Conservation (phyloP, 208 protist species). For the Lotmaria passim region DNA sequence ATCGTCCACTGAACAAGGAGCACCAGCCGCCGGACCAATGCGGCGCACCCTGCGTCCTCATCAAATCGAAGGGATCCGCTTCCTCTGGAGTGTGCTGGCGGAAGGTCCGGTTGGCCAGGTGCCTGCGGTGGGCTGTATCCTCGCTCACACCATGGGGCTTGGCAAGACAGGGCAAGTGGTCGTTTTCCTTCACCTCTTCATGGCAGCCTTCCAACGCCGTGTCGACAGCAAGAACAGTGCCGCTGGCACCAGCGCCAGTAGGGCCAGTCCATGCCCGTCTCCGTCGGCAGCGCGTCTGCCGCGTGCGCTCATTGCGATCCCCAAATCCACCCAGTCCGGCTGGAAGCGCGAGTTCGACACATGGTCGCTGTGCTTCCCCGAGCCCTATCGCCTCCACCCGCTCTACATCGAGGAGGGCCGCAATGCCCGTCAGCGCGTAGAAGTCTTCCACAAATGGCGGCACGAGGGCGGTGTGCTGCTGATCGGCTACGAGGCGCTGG, state of each 20-base stretch:
- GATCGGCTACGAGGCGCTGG: conserved; percentile 79
- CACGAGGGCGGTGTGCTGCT: conserved; percentile 70
- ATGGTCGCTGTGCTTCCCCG: conserved; percentile 70
- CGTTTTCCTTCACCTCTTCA: conserved; percentile 80
- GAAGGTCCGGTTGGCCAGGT: conserved; percentile 78
- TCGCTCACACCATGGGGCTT: conserved; percentile 91
- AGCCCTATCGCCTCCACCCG: conserved; percentile 42
- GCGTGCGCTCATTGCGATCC: conserved; percentile 68
- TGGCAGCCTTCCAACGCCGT: conserved; percentile 32
- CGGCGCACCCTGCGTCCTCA: conserved; percentile 55
- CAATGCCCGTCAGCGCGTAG: conserved; percentile 26
- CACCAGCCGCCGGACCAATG: background rate
- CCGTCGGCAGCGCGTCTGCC: conserved; percentile 9
- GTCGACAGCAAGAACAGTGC: background rate
- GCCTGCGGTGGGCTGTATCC: conserved; percentile 79
- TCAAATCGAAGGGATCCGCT: conserved; percentile 86
- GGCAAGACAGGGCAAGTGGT: conserved; percentile 89
- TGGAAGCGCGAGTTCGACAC: conserved; percentile 70
- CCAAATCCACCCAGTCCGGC: conserved; percentile 72
- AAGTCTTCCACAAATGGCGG: conserved; percentile 54
- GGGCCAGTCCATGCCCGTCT: background rate
- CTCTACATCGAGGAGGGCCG: conserved; percentile 25
- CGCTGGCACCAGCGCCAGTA: conserved; percentile 2
- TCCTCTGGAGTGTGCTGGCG: conserved; percentile 77
- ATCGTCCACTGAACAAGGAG: background rate